These are phyloP conservation scores for Diaporthe velutina DNA, from an alignment of 2,329 filamentous ascomycete genomes.

Conservation along the genomic window DNA sequence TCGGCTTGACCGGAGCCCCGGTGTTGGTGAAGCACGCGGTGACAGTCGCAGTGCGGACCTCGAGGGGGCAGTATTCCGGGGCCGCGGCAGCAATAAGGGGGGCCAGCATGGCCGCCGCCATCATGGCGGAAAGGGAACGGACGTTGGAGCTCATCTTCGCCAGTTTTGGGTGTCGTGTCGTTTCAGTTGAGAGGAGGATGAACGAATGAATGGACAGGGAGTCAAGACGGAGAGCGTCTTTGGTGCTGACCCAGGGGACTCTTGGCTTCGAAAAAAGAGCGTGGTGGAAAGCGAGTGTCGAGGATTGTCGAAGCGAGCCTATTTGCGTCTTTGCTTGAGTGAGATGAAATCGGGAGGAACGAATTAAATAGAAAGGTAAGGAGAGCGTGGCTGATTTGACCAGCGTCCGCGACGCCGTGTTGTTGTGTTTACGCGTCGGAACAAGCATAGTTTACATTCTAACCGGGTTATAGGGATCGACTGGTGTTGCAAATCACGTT, in stretches of 20 bases:
- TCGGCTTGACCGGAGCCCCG: slow-evolving; percentile 15
- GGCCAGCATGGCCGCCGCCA: slow-evolving; percentile 24
- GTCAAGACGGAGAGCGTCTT: slow-evolving; percentile 22
- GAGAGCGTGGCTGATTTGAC: background rate
- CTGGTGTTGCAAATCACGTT: slow-evolving; percentile 3
- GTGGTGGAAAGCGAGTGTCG: slow-evolving; percentile 16
- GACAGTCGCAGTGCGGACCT: slow-evolving; percentile 30
- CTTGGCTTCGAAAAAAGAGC: slow-evolving; percentile 29
- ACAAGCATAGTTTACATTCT: slow-evolving; percentile 27
- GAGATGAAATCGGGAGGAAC: slow-evolving; percentile 8
- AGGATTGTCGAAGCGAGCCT: slow-evolving; percentile 17
- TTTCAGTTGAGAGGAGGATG: background rate
- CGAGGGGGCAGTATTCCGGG: slow-evolving; percentile 16
- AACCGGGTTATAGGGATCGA: slow-evolving; percentile 2
- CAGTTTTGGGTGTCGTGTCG: background rate
- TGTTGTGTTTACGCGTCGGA: slow-evolving; percentile 27
- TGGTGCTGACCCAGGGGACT: slow-evolving; percentile 17
- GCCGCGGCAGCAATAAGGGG: slow-evolving; percentile 11
- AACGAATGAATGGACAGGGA: slow-evolving; percentile 32
- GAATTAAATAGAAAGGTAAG: slow-evolving; percentile 36
- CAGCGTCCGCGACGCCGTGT: background rate
- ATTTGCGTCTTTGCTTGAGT: slow-evolving; percentile 15
- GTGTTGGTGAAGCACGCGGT: slow-evolving; percentile 32
- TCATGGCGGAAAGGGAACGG: slow-evolving; percentile 13
- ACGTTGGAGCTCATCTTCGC: slow-evolving; percentile 19